phyloP scores from a whole-genome alignment of 345 rosid genomes.

The Passiflora organensis region DNA sequence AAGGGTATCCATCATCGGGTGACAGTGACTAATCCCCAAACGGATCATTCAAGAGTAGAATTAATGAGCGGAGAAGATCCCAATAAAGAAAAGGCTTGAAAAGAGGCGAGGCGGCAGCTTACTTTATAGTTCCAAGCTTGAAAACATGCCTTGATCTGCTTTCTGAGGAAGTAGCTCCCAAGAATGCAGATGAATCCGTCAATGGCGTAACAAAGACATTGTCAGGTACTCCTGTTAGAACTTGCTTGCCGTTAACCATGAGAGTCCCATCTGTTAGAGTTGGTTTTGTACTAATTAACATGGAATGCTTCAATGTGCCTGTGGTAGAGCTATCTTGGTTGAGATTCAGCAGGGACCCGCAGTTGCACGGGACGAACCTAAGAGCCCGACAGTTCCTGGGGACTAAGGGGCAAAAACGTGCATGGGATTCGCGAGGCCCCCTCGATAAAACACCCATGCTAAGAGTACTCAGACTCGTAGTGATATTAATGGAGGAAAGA shows the following conservation, averaged over 20 bases:
- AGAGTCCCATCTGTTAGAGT: constrained; percentile 36
- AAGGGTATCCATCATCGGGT: too few relatives aligned
- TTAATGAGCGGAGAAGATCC: too few relatives aligned
- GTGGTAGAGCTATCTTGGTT: too few relatives aligned
- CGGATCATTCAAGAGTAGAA: too few relatives aligned
- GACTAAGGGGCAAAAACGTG: constrained; percentile 2
- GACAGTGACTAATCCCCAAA: too few relatives aligned
- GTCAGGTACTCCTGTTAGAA: constrained; percentile 34
- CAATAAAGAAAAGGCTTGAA: neutral
- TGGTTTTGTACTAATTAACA: constrained; percentile 36
- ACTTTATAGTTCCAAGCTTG: constrained; percentile 48
- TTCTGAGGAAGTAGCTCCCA: constrained; percentile 41
- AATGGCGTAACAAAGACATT: constrained; percentile 37
- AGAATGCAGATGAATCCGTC: constrained; percentile 34
- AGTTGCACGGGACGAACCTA: too few relatives aligned
- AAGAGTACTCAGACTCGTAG: neutral
- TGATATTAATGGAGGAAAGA: neutral
- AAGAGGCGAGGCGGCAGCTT: neutral
- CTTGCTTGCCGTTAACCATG: constrained; percentile 26
- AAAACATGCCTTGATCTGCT: constrained; percentile 40
- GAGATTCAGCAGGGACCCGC: constrained; percentile 3
- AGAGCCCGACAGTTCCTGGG: constrained; percentile 1
- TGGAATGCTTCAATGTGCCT: constrained; percentile 31
- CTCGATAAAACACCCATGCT: constrained; percentile 3
- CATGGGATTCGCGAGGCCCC: constrained; percentile 4